Percentiles rank a stretch among this genome's conserved stretches.
Conservation (phyloP, 2,329 filamentous ascomycete genomes). For the Botrytis porri region DNA sequence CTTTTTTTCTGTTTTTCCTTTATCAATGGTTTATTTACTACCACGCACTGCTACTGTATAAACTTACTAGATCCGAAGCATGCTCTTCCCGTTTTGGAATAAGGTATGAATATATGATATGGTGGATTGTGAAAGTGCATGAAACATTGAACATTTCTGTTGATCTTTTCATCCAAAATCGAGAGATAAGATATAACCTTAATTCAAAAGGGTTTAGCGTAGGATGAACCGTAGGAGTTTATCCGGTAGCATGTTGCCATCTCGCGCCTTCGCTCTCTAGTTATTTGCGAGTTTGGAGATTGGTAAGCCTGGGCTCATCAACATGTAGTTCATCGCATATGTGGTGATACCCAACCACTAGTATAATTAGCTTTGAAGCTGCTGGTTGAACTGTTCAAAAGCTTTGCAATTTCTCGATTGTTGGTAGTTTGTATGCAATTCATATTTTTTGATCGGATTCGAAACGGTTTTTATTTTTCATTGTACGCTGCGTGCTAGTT, state of each 20-base stretch:
- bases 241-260: background rate
- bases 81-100: background rate
- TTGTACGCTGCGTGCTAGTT: background rate
- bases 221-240: background rate
- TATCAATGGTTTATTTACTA: background rate
- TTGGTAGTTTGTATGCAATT: background rate
- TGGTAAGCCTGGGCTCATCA: background rate
- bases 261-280: background rate
- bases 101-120: background rate
- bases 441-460: background rate
- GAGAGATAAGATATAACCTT: background rate
- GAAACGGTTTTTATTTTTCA: background rate
- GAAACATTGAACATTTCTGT: background rate
- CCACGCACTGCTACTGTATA: background rate
- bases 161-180: background rate
- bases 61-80: background rate
- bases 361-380: background rate
- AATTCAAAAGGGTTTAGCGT: background rate
- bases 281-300: background rate
- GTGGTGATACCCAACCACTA: background rate
- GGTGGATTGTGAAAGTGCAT: background rate
- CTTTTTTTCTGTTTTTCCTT: background rate
- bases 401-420: background rate
- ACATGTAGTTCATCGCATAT: background rate
- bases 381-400: background rate